These are phyloP conservation scores for Neurospora pannonica DNA, from an alignment of 495 filamentous ascomycete species.

Conservation along the genomic window DNA sequence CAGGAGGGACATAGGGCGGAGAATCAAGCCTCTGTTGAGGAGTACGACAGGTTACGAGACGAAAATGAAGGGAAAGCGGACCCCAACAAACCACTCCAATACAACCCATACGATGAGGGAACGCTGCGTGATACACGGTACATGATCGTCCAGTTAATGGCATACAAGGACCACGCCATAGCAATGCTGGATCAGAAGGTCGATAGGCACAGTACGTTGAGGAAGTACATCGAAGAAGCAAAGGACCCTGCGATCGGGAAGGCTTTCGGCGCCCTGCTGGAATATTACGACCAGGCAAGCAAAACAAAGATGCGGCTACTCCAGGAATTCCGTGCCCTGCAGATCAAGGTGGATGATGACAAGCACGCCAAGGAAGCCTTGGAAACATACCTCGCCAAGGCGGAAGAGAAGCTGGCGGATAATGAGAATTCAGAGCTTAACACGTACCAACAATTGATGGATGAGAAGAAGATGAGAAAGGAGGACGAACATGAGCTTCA, in stretches of 20 bases:
- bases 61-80: not conserved
- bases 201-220: not conserved
- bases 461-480: not conserved
- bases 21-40: not conserved
- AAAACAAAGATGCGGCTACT: not conserved
- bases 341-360: not conserved
- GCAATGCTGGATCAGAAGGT: not conserved
- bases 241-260: not conserved
- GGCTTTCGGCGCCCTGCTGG: not conserved
- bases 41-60: not conserved
- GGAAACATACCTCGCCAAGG: not conserved
- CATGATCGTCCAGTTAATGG: not conserved
- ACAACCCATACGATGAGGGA: not conserved
- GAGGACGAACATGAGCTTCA: not conserved
- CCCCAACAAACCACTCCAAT: not conserved
- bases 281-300: not conserved
- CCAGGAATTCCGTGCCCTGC: not conserved
- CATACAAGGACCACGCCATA: not conserved
- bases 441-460: not conserved
- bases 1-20: not conserved
- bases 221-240: not conserved
- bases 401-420: not conserved
- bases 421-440: not conserved
- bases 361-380: not conserved
- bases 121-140: not conserved